Evolutionary conservation across 371 early-diverging fungal genomes (phyloP), one percentile per base, ranked within the genome.

Genomic region (Syncephalastrum racemosum): DNA sequence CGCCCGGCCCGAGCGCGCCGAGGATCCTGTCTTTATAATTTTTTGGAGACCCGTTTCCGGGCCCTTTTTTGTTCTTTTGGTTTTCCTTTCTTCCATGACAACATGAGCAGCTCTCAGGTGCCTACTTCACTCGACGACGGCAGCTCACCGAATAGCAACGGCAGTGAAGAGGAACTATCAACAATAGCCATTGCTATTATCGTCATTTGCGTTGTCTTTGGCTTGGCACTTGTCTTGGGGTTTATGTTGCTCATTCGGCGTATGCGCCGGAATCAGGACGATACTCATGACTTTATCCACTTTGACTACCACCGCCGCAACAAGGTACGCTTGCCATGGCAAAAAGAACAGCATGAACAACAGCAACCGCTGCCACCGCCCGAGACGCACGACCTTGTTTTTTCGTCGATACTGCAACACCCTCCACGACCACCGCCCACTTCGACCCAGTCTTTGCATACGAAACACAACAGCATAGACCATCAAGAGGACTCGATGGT

Each of bases 331-430:
- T 42, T 56, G n/a, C 43, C 53, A 0, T 50, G 57, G 57, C 50
- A 36, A 25, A 18, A 41, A 3, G 27, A 43, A 8, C 39, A 18
- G 12, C 42, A 36, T 18, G 24, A 43, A 4, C 41, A 41, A 19
- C 13, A 27, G 18, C 10, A 25, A 16, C 39, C 19, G 4, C 20
- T 48, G n/a, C 56, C 56, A 1, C 56, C 47, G 16, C 56, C 56
- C 25, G 56, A 56, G 48, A 40, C 49, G 2, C 49, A 56, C 24
- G 57, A 56, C 31, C 48, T 56, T 10, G 57, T 56, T 6, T 56
- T 56, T 18, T 56, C 57, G 15, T 41, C 57, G 13, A 56, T 56
- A 15, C 57, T 49, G 42, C 50, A 56, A 36, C 55, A 55, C 36
- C 55, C 55, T 2, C 24, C 55, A 13, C 46, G 25, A 15, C 55